A percentile compares a stretch with the other conserved stretches of the same genome.
These are phyloP conservation scores for Colletotrichum aenigma DNA, from an alignment of 2,329 filamentous ascomycete genomes.

Conservation along the genomic window DNA sequence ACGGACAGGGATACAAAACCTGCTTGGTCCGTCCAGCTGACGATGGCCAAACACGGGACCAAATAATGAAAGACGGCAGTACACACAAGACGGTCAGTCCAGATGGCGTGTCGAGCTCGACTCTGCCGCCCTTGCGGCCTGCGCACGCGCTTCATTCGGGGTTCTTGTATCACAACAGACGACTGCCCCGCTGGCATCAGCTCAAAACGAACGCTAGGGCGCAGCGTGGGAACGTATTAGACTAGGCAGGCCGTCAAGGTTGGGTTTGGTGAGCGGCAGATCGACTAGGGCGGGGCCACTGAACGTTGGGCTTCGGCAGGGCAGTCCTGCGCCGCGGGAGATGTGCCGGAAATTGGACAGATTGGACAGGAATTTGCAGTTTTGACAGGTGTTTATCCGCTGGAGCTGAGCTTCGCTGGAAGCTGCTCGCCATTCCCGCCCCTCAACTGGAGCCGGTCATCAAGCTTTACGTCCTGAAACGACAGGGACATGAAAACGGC, in stretches of 20 bases:
- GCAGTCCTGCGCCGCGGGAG: background rate
- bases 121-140: background rate
- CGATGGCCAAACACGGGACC: background rate
- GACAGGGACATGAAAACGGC: slow-evolving; percentile 1
- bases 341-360: background rate
- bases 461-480: slow-evolving; percentile 19
- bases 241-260: background rate
- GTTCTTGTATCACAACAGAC: background rate
- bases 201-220: background rate
- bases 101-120: background rate
- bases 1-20: slow-evolving; percentile 16
- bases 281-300: slow-evolving; percentile 12
- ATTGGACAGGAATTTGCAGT: background rate
- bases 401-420: background rate
- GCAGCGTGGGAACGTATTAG: background rate
- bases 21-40: background rate
- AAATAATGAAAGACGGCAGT: background rate
- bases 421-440: background rate
- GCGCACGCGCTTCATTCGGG: background rate
- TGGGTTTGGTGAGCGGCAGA: slow-evolving; percentile 7
- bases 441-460: slow-evolving; percentile 3
- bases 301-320: slow-evolving; percentile 3
- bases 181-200: background rate
- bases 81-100: background rate
- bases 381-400: background rate